These are phyloP conservation scores for Iris macrosiphon DNA, from an alignment of 106 monocot species.

Conservation along the genomic window DNA sequence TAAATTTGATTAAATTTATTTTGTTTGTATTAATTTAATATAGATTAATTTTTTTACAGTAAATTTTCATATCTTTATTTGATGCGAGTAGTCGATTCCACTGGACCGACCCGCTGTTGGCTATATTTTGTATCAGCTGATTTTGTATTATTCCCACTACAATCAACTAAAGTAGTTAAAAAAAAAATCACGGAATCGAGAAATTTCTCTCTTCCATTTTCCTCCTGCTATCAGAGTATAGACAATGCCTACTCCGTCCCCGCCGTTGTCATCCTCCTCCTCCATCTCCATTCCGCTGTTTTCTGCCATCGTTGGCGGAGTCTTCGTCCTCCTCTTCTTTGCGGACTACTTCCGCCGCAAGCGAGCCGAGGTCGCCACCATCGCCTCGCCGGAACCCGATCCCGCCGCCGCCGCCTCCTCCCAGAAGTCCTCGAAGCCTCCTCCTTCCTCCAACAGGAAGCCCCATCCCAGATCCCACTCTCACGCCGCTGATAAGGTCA, in stretches of 20 bases:
- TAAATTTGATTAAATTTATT: too few species aligned
- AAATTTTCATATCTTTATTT: too few species aligned
- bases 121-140: too few species aligned
- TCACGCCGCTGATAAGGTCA: slow-evolving; percentile 56
- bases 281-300: slow-evolving; percentile 50
- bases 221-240: too few species aligned
- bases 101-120: too few species aligned
- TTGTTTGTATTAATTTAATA: too few species aligned
- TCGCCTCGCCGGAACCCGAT: slow-evolving; percentile 18
- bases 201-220: too few species aligned
- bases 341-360: slow-evolving; percentile 88
- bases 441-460: slow-evolving; percentile 16
- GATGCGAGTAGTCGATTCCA: too few species aligned
- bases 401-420: slow-evolving; percentile 9
- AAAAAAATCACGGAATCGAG: too few species aligned
- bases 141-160: too few species aligned
- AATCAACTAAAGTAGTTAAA: too few species aligned
- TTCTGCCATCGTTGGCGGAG: slow-evolving; percentile 51
- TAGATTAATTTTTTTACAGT: too few species aligned
- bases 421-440: slow-evolving; percentile 17
- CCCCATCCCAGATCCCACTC: slow-evolving; percentile 23
- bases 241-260: slow-evolving; percentile 14
- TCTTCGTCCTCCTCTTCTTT: slow-evolving; percentile 60
- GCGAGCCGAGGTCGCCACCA: slow-evolving; percentile 57
- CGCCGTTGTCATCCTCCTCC: slow-evolving; percentile 26